These are phyloP conservation scores for Gomphus bonarii DNA, from an alignment of 1,284 basidiomycete species.

Conservation along the genomic window DNA sequence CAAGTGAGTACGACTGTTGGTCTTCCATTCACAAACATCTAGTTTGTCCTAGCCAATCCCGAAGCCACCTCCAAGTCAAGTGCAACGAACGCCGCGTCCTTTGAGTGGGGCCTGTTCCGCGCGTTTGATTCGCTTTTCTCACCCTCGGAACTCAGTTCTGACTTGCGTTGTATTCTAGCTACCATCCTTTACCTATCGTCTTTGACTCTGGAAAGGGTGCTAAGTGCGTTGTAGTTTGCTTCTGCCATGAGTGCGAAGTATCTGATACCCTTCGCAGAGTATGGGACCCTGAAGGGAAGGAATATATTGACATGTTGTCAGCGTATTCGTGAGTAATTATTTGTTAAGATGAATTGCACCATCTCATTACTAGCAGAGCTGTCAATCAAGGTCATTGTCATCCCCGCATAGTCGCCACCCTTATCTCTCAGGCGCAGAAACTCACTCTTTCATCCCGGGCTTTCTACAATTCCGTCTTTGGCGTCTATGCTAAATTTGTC, in stretches of 20 bases:
- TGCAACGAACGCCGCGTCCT: constrained; percentile 7
- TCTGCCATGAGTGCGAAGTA: constrained; percentile 1
- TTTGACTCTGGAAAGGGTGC: constrained; percentile 87
- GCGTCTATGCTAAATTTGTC: constrained; percentile 79
- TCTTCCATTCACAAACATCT: not conserved
- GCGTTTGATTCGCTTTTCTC: constrained; percentile 19
- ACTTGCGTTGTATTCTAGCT: constrained; percentile 51
- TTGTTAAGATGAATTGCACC: not conserved
- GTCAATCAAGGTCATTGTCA: constrained; percentile 97
- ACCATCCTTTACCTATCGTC: constrained; percentile 92
- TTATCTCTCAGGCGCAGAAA: constrained; percentile 80
- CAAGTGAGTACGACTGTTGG: constrained; percentile 51
- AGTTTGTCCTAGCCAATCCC: not conserved
- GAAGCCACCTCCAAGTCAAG: constrained; percentile 4
- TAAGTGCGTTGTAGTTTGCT: constrained; percentile 45
- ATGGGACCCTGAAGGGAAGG: constrained; percentile 92
- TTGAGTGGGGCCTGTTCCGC: constrained; percentile 18
- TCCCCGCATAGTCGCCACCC: constrained; percentile 75
- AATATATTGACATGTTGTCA: constrained; percentile 93
- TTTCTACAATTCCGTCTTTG: constrained; percentile 92
- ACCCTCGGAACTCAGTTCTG: constrained; percentile 16
- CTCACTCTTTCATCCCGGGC: constrained; percentile 92
- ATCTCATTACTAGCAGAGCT: constrained; percentile 38
- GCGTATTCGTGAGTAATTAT: constrained; percentile 78
- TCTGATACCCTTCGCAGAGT: constrained; percentile 43